Evolutionary conservation across 2,329 filamentous ascomycete genomes (phyloP).

Genomic region (Emmonsiellopsis sp.): DNA sequence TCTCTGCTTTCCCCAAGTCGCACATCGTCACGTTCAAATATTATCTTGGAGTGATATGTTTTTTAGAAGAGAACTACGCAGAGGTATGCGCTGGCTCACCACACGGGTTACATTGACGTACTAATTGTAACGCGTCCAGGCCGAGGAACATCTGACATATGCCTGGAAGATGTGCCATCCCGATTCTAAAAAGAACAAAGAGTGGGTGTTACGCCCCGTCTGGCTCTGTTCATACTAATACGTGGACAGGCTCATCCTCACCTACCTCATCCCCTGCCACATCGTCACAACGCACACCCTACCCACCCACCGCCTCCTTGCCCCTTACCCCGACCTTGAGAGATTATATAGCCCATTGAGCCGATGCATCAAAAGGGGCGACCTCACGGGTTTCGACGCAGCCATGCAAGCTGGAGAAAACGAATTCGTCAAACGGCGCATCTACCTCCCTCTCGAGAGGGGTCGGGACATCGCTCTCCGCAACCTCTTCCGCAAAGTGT

Average conservation of each 20-base stretch:
- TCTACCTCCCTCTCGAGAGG: slow-evolving; percentile 89
- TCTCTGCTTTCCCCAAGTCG: slow-evolving; percentile 73
- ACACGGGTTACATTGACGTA: neutral
- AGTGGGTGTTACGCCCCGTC: slow-evolving; percentile 44
- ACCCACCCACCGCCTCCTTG: slow-evolving; percentile 61
- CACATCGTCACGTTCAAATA: slow-evolving; percentile 96
- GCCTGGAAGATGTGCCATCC: slow-evolving; percentile 77
- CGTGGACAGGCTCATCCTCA: slow-evolving; percentile 65
- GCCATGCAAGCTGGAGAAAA: slow-evolving; percentile 74
- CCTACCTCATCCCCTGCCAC: slow-evolving; percentile 88
- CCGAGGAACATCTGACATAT: slow-evolving; percentile 68
- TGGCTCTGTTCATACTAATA: slow-evolving; percentile 14
- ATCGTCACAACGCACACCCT: slow-evolving; percentile 80
- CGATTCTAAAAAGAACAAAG: slow-evolving; percentile 63
- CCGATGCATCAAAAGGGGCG: slow-evolving; percentile 68
- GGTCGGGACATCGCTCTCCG: slow-evolving; percentile 84
- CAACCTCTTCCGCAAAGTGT: slow-evolving; percentile 87
- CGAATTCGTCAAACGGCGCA: slow-evolving; percentile 86
- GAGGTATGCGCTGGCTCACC: slow-evolving; percentile 45
- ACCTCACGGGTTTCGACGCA: slow-evolving; percentile 73
- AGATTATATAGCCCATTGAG: slow-evolving; percentile 69
- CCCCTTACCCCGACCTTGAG: slow-evolving; percentile 66
- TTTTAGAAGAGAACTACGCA: slow-evolving; percentile 86
- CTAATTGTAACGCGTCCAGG: slow-evolving; percentile 36
- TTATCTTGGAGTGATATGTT: slow-evolving; percentile 86